Conservation (phyloP, 2,329 filamentous ascomycete species). For the Xylariaceae sp. region DNA sequence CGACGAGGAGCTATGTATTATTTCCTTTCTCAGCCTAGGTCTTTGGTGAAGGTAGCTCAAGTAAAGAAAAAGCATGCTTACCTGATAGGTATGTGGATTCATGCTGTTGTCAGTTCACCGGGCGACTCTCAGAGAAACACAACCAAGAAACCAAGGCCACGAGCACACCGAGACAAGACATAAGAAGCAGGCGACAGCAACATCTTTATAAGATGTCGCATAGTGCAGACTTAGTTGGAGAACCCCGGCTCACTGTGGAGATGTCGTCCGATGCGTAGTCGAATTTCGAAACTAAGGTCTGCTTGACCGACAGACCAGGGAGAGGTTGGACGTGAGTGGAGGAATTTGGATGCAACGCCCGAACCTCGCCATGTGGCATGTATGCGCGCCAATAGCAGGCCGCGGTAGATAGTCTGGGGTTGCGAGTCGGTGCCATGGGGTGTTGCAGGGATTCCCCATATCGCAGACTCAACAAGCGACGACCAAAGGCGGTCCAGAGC, state of each 20-base stretch:
- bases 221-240: constrained; percentile 6
- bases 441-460: constrained; percentile 15
- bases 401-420: constrained; percentile 6
- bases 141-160: not conserved
- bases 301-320: not conserved
- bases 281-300: not conserved
- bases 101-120: constrained; percentile 16
- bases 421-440: constrained; percentile 17
- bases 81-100: constrained; percentile 33
- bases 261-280: constrained; percentile 7
- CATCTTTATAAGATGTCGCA: constrained; percentile 2
- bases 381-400: constrained; percentile 25
- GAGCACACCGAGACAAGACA: not conserved
- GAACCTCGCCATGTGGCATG: not conserved
- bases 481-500: not conserved
- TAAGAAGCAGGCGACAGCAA: too few relatives aligned
- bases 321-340: constrained; percentile 20
- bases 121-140: not conserved
- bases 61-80: constrained; percentile 9
- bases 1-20: constrained; percentile 45
- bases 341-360: constrained; percentile 15
- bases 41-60: not conserved
- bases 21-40: not conserved
- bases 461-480: not conserved
- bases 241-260: constrained; percentile 3